A percentile compares a stretch with the other conserved stretches of the same genome.
phyloP scores from a whole-genome alignment of 2,329 filamentous ascomycete genomes.

The Fusarium pininemorale region DNA sequence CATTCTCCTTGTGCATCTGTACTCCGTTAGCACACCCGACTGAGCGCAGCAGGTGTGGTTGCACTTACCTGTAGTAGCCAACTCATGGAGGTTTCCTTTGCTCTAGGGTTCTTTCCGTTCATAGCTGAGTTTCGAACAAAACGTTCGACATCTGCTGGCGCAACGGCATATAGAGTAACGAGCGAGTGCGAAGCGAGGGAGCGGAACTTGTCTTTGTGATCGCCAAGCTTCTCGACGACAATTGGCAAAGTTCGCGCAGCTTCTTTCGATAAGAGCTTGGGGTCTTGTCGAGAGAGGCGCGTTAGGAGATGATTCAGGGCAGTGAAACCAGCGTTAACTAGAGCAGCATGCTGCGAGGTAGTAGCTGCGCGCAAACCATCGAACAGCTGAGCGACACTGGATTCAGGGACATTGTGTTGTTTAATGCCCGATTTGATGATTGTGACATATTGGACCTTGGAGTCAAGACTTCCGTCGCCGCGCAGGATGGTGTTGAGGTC shows the following conservation, averaged over 20 bases:
- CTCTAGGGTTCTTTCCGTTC: conserved; percentile 80
- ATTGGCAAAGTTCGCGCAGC: conserved; percentile 76
- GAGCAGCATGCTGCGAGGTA: conserved; percentile 76
- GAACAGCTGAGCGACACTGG: conserved; percentile 76
- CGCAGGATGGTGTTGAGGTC: conserved; percentile 62
- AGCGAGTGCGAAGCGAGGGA: conserved; percentile 78
- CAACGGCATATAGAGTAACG: conserved; percentile 77
- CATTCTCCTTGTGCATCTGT: conserved; percentile 83
- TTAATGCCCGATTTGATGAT: conserved; percentile 89
- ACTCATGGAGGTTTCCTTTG: conserved; percentile 84
- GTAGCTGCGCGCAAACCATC: conserved; percentile 83
- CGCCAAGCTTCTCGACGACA: conserved; percentile 85
- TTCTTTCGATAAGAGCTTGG: conserved; percentile 75
- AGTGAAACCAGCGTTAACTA: conserved; percentile 86
- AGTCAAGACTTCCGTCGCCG: conserved; percentile 73
- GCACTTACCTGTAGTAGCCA: conserved; percentile 79
- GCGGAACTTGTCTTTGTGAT: conserved; percentile 87
- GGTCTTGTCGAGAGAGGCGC: conserved; percentile 84
- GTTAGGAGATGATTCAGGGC: conserved; percentile 89
- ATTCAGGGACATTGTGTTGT: conserved; percentile 87
- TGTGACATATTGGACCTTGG: conserved; percentile 76
- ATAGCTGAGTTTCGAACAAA: conserved; percentile 82
- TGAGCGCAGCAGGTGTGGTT: not conserved
- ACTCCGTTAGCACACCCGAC: conserved; percentile 16
- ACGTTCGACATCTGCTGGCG: conserved; percentile 78